Evolutionary conservation across 106 monocot species (phyloP).

Genomic region (Ottelia alismoides): DNA sequence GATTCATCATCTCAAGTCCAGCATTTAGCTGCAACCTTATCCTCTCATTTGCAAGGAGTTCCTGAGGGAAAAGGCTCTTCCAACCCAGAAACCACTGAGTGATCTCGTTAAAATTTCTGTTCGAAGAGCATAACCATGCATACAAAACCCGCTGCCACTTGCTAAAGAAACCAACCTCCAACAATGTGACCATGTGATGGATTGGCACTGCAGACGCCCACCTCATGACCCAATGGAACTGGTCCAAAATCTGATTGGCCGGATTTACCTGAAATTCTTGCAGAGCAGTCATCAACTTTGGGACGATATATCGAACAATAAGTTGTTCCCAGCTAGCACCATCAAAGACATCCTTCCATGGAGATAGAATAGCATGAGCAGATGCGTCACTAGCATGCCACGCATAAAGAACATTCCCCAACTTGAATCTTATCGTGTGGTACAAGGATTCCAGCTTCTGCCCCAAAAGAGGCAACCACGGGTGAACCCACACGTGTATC

Average conservation of each 20-base stretch:
- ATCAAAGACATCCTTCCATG: conserved; percentile 78
- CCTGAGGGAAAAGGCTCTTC: conserved; percentile 53
- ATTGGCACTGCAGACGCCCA: conserved; percentile 55
- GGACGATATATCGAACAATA: conserved; percentile 34
- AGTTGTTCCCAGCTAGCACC: conserved; percentile 52
- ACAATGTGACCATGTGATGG: conserved; percentile 51
- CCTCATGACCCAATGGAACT: conserved; percentile 64
- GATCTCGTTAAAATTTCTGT: conserved; percentile 50
- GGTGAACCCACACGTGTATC: conserved; percentile 64
- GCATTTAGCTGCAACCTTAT: too few relatives aligned
- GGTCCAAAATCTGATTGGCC: conserved; percentile 42
- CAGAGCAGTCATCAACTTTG: conserved; percentile 42
- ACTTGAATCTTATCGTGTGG: conserved; percentile 40
- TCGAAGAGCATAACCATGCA: conserved; percentile 54
- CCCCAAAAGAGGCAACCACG: conserved; percentile 53
- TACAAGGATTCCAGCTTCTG: conserved; percentile 46
- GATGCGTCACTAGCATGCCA: conserved; percentile 62
- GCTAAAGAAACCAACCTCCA: conserved; percentile 56
- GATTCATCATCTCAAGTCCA: conserved; percentile 69
- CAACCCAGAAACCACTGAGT: conserved; percentile 61
- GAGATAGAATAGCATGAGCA: conserved; percentile 48
- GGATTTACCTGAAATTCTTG: conserved; percentile 62
- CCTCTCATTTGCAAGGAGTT: conserved; percentile 63
- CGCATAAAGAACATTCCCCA: conserved; percentile 45
- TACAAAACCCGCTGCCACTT: conserved; percentile 67